Evolutionary conservation across 352 stramenopile genomes (phyloP).

Genomic region (Aphanomyces stellatus): DNA sequence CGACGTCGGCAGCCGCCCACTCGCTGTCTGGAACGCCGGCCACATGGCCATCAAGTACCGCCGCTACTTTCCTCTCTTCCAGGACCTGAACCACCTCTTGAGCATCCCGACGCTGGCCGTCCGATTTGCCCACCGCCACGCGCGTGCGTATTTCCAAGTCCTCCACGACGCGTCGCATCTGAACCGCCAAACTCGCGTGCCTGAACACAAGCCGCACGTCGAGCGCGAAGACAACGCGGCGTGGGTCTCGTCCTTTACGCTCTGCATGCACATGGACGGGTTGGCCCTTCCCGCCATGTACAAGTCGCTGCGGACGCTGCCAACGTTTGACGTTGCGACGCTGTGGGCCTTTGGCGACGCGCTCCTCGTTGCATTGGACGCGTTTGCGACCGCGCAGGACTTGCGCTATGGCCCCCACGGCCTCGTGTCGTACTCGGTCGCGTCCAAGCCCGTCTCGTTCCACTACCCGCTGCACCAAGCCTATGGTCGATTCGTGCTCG

Average conservation of each 20-base stretch:
- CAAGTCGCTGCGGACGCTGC: background rate
- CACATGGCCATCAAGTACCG: conserved; percentile 14
- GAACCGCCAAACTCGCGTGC: conserved; percentile 4
- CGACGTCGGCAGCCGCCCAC: background rate
- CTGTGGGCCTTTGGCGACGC: background rate
- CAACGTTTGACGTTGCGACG: background rate
- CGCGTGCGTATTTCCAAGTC: background rate
- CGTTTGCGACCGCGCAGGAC: background rate
- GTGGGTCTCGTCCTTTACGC: conserved; percentile 11
- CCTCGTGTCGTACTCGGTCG: conserved; percentile 74
- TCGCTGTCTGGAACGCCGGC: background rate
- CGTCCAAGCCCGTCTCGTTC: conserved; percentile 72
- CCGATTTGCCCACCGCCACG: background rate
- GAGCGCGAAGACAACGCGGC: conserved; percentile 15
- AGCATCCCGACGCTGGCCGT: conserved; percentile 1
- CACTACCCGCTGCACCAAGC: conserved; percentile 86
- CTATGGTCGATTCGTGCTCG: conserved; percentile 69
- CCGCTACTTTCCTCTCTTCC: conserved; percentile 7
- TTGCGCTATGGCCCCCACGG: background rate
- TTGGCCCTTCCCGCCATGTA: background rate
- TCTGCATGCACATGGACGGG: background rate
- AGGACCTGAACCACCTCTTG: conserved; percentile 2
- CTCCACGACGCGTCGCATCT: background rate
- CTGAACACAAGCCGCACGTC: background rate
- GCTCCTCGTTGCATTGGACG: background rate